phyloP scores from a whole-genome alignment of 805 yeast genomes.

The Spathaspora arborariae region DNA sequence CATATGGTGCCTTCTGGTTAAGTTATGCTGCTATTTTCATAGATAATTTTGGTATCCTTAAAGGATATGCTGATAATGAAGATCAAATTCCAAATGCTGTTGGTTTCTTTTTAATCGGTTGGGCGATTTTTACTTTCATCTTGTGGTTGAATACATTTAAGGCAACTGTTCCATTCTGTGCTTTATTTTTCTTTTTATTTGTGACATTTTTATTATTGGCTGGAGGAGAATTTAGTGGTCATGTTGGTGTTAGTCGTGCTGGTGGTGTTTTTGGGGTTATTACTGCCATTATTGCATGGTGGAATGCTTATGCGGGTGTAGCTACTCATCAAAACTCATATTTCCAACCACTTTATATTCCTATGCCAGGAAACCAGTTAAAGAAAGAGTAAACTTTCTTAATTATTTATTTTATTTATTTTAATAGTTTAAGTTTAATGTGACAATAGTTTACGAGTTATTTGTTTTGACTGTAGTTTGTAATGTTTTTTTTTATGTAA shows the following conservation, averaged over 20 bases:
- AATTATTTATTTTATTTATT: background rate
- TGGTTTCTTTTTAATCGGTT: conserved; percentile 58
- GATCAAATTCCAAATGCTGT: conserved; percentile 46
- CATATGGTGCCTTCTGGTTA: conserved; percentile 72
- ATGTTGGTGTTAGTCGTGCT: conserved; percentile 42
- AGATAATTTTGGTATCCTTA: conserved; percentile 55
- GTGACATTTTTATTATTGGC: conserved; percentile 55
- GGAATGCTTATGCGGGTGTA: conserved; percentile 60
- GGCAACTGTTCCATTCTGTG: conserved; percentile 62
- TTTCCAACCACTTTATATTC: conserved; percentile 46
- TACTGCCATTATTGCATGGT: conserved; percentile 56
- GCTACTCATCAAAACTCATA: conserved; percentile 60
- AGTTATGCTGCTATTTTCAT: conserved; percentile 58
- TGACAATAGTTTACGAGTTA: no score
- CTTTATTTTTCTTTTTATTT: conserved; percentile 49
- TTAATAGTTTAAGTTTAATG: background rate
- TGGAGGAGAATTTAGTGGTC: conserved; percentile 47
- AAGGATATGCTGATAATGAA: conserved; percentile 40
- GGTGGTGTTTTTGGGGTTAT: conserved; percentile 62
- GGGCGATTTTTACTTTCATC: conserved; percentile 60
- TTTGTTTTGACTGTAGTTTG: no score
- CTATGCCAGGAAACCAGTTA: conserved; percentile 12
- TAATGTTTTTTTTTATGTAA: background rate
- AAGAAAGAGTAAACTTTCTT: background rate
- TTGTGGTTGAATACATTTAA: conserved; percentile 53